Evolutionary conservation across 2,329 filamentous ascomycete species (phyloP), one percentile per base, ranked within the genome.

Genomic region (Aspergillus aculeatus): DNA sequence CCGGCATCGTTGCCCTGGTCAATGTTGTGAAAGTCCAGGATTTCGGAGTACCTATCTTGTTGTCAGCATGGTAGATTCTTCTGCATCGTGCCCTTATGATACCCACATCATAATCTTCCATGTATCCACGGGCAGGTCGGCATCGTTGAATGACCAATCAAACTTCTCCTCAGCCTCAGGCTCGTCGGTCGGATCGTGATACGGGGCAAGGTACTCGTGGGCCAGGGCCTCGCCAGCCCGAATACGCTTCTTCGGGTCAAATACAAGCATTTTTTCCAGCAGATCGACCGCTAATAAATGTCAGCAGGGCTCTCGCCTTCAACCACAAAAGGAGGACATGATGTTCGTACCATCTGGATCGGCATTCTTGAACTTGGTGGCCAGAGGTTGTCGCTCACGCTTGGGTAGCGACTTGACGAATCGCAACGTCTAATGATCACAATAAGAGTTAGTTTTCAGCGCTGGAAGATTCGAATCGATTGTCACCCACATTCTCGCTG

Each of bases 31-130:
- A 97, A 98, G 78, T 98, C 93, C 70, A 98, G 89, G 70, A 99
- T 98, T 78, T 98, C 94, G 55, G 93, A 96, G 83, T 98, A 98
- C 92, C 93, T 96, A 57, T 19, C 47, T 48, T 14, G 5, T 12
- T 16, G 31, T 55, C 21, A 55, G 53, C 44, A 48, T 24, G 9
- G 26, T 31, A 21, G 24, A 16, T 23, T 23, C n/a, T 2, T 21
- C 12, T 6, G 47, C 16, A 14, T 44, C 14, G 3, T 24, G 16
- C 10, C 6, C 26, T 38, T 24, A 31, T 6, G 19, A 35, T 50
- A 76, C 89, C 73, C 83, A 96, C 95, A 99, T 99, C 95, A 98
- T 99, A 75, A 99, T 97, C 82, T 99, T 99, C 95, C 95, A 99
- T n/a, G 93, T 96, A 74, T 99, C 95, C 54, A 98, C 93, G 0